Base-by-base conservation (phyloP, 2,329 filamentous ascomycete species). In the Sclerotinia trifoliorum region DNA sequence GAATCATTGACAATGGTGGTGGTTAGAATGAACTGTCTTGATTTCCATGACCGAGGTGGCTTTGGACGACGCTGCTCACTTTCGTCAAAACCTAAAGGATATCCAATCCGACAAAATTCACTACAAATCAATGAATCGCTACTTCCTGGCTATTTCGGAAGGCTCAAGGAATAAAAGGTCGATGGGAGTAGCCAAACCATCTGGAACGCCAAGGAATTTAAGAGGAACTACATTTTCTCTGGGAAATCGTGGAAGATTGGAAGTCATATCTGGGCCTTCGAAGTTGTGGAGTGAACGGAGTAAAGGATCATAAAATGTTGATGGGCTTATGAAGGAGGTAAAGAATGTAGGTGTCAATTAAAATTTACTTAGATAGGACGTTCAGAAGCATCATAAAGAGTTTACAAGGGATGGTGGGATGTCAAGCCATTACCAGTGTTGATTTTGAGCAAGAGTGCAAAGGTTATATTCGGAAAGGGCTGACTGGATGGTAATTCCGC, bases 1-100 rank as follows among this genome's bases (percentile, higher is more conserved):
- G 63, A 72, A 26, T 70, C 62, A 19, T 51, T 68, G 11, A 72
- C 65, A 5, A 70, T 72, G 70, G 70, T 65, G 4, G 48, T 71
- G 1, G 46, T 71, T 24, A 48, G 15, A 7, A 68, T 49, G 21
- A 51, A 46, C 5, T 72, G 70, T 62, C 70, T 71, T 29, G 67
- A 69, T 54, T 71, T 66, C 39, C 44, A 60, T 21, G 24, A 70
- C 29, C 39, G 46, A 29, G 35, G 46, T 57, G 64, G 64, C 13
- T 70, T 66, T 29, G 68, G 66, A 29, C 26, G 65, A 15, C 15
- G 57, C 48, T 68, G 62, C 42, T 51, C 49, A 39, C 24, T 48
- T 4, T n/a, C 26, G 8, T 7, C 44, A 5, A 60, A 52, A 42
- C n/a, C 55, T 2, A 52, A 60, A 32, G 54, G 46, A 19, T 66